Evolutionary conservation across 2,329 filamentous ascomycete genomes (phyloP), one percentile per base, ranked within the genome.

Genomic region (Berkeleyomyces basicola): DNA sequence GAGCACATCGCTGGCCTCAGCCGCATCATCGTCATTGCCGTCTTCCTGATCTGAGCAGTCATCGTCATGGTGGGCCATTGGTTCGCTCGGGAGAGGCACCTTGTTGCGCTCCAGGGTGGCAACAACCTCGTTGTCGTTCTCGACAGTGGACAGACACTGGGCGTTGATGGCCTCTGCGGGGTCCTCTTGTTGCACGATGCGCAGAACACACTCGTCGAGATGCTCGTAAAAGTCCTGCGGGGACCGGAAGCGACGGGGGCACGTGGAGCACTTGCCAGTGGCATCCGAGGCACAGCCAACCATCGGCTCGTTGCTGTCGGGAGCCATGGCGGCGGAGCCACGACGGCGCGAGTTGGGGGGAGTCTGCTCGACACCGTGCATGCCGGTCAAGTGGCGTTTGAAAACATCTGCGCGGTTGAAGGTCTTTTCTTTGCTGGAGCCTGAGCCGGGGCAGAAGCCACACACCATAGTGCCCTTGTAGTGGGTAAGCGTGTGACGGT

Each of bases 181-280:
- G 67, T 87, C 84, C 71, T 86, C 83, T 71, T 86, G 83, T 71
- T 87, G 84, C 36, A 87, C 84, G 68, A 86, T 86, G 71, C 83
- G 82, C 67, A 87, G 75, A 65, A 87, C 84, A 70, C 84, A 87
- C 74, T 87, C 84, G 69, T 87, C 92, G 71, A 97, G 78, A 80
- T 97, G 92, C 80, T 97, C 93, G 73, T 97, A 97, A 75, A 97
- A 97, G 75, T 97, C 92, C 72, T 97, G 92, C 4, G 91, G 90
- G 70, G 90, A 96, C 76, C 82, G 83, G 74, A 97, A 97, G 10
- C 87, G 96, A 64, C 85, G 82, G 11, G 88, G 89, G 75, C 93
- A 99, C 59, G 91, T 97, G 36, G 90, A 96, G 75, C 93, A 97
- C 76, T 93, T 96, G 74, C 91, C 92, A 11, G 90, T 93, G 40